These are phyloP conservation scores for Aspergillus costaricaensis DNA, from an alignment of 2,329 filamentous ascomycete species.

Conservation along the genomic window DNA sequence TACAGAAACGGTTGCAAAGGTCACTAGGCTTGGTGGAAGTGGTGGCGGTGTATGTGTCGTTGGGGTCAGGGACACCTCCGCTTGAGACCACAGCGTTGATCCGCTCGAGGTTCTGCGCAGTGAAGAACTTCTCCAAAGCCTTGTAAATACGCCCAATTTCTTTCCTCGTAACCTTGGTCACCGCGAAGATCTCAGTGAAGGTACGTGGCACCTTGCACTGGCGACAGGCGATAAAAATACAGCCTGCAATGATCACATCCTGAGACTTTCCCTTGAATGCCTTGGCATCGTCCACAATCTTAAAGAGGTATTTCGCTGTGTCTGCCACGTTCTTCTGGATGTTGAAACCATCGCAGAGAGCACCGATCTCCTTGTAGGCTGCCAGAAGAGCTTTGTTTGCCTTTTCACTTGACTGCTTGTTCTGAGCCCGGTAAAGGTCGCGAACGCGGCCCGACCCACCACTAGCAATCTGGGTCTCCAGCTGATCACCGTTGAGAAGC, in stretches of 20 bases:
- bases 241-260: slow-evolving; percentile 91
- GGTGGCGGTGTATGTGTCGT: slow-evolving; percentile 69
- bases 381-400: slow-evolving; percentile 76
- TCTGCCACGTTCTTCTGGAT: slow-evolving; percentile 81
- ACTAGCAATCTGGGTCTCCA: slow-evolving; percentile 84
- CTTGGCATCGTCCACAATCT: slow-evolving; percentile 88
- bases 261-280: slow-evolving; percentile 94
- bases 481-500: slow-evolving; percentile 84
- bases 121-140: slow-evolving; percentile 82
- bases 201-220: slow-evolving; percentile 84
- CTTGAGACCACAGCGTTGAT: slow-evolving; percentile 51
- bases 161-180: slow-evolving; percentile 94
- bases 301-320: slow-evolving; percentile 92
- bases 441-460: slow-evolving; percentile 71
- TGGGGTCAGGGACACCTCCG: slow-evolving; percentile 53
- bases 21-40: slow-evolving; percentile 78
- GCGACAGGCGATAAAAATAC: slow-evolving; percentile 96
- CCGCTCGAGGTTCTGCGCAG: slow-evolving; percentile 67
- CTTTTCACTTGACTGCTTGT: slow-evolving; percentile 79
- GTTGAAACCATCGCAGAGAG: slow-evolving; percentile 80
- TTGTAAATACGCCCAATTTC: slow-evolving; percentile 98
- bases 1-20: slow-evolving; percentile 87
- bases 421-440: slow-evolving; percentile 80
- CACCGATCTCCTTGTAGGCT: slow-evolving; percentile 85
- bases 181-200: slow-evolving; percentile 89